Evolutionary conservation across 768 basidiomycete species (phyloP).

Genomic region (Mycena floridula): DNA sequence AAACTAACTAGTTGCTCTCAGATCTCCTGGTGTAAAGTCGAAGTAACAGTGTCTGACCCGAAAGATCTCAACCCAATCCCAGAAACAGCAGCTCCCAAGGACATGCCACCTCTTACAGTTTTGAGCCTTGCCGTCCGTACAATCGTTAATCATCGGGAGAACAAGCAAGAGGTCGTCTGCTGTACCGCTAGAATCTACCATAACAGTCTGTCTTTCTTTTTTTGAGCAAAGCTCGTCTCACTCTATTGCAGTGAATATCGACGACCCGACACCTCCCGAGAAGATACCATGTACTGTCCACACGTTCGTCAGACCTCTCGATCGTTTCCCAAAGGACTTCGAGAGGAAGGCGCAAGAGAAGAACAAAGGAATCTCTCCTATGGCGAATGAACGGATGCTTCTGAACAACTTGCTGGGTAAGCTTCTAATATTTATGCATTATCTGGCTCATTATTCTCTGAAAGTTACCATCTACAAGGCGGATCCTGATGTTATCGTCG

Average conservation of each 20-base stretch:
- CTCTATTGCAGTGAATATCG: constrained; percentile 66
- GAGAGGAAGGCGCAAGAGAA: constrained; percentile 64
- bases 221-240: neutral
- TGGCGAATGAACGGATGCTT: constrained; percentile 80
- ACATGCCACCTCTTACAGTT: constrained; percentile 83
- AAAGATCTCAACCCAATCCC: constrained; percentile 84
- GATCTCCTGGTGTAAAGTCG: constrained; percentile 97
- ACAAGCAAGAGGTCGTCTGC: constrained; percentile 91
- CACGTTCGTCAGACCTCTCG: constrained; percentile 87
- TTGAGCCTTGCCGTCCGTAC: constrained; percentile 87
- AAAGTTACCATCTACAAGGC: constrained; percentile 72
- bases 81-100: constrained; percentile 67
- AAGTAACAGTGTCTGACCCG: constrained; percentile 76
- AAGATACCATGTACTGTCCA: constrained; percentile 74
- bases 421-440: constrained; percentile 8
- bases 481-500: constrained; percentile 92
- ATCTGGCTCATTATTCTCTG: neutral
- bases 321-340: constrained; percentile 80
- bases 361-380: constrained; percentile 65
- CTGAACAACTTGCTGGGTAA: constrained; percentile 75
- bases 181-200: constrained; percentile 81
- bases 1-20: constrained; percentile 21
- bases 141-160: constrained; percentile 89
- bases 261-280: constrained; percentile 90
- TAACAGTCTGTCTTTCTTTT: constrained; percentile 30